Percentiles rank a stretch among this genome's conserved stretches.
Evolutionary conservation across 2,329 filamentous ascomycete species (phyloP).

Genomic region (Akanthomyces uredinophilus): DNA sequence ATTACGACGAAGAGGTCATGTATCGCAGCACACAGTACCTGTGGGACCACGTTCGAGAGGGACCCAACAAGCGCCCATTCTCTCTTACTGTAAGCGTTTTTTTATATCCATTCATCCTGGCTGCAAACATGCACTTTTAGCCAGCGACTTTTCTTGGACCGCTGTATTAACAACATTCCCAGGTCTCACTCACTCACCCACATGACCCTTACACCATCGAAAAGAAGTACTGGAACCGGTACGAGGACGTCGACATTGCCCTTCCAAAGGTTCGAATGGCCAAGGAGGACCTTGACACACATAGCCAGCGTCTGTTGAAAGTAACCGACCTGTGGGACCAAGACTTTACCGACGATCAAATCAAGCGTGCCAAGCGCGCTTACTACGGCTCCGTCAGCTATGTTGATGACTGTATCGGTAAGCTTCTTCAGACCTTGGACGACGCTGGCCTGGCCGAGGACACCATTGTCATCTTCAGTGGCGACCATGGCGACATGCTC

Average conservation of each 20-base stretch:
- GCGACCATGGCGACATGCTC: slow-evolving; percentile 94
- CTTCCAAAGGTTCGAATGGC: slow-evolving; percentile 73
- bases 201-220: slow-evolving; percentile 95
- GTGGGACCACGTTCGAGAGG: slow-evolving; percentile 83
- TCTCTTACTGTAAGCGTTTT: slow-evolving; percentile 62
- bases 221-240: slow-evolving; percentile 87
- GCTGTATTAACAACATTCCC: background rate
- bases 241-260: slow-evolving; percentile 82
- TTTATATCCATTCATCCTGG: too few relatives aligned
- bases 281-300: slow-evolving; percentile 76
- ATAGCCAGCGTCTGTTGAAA: slow-evolving; percentile 80
- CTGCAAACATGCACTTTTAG: background rate
- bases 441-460: slow-evolving; percentile 75
- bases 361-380: slow-evolving; percentile 77
- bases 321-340: slow-evolving; percentile 84
- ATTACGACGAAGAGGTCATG: slow-evolving; percentile 96
- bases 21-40: slow-evolving; percentile 85
- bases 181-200: slow-evolving; percentile 85
- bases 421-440: slow-evolving; percentile 71
- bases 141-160: background rate
- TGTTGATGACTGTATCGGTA: slow-evolving; percentile 87
- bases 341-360: slow-evolving; percentile 77
- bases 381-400: slow-evolving; percentile 94
- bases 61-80: slow-evolving; percentile 69
- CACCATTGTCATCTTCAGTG: slow-evolving; percentile 87